phyloP scores from a whole-genome alignment of 2,329 filamentous ascomycete genomes.

The Phaeosphaeriaceae sp. region DNA sequence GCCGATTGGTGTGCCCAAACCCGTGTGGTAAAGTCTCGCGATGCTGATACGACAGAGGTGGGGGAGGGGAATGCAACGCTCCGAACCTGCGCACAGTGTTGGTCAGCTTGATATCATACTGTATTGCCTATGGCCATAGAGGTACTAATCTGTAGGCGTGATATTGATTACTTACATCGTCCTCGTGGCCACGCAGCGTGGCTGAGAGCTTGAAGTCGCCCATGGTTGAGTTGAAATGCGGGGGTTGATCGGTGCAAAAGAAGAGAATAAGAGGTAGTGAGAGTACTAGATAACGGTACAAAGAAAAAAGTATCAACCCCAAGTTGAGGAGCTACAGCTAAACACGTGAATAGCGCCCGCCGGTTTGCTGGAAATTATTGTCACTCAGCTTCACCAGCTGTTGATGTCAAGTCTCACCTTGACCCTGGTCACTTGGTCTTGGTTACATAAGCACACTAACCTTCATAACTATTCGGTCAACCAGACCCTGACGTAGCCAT shows the following conservation, averaged over 20 bases:
- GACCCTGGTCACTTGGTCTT: no score
- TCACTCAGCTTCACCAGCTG: constrained; percentile 7
- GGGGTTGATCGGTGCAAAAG: constrained; percentile 27
- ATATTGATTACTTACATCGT: constrained; percentile 70
- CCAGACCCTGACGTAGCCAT: no score
- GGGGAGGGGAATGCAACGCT: constrained; percentile 78
- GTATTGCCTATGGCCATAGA: neutral
- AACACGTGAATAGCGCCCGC: neutral
- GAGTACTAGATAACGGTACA: constrained; percentile 2
- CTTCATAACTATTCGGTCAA: no score
- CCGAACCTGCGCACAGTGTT: constrained; percentile 70
- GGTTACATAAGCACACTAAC: neutral
- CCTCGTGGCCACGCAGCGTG: constrained; percentile 84
- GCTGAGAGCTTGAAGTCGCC: constrained; percentile 92
- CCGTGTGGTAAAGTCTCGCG: constrained; percentile 88
- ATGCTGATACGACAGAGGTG: constrained; percentile 79
- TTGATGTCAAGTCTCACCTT: constrained; percentile 13
- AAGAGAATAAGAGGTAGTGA: constrained; percentile 14
- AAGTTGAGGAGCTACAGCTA: neutral
- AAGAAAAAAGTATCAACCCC: constrained; percentile 12
- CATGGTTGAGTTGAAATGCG: constrained; percentile 58
- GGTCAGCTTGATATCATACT: neutral
- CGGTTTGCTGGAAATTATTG: neutral
- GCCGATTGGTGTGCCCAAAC: constrained; percentile 76
- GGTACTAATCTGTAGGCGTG: neutral